Evolutionary conservation across 164 flowering plant genomes (phyloP).

Genomic region (Stephania cephalantha): DNA sequence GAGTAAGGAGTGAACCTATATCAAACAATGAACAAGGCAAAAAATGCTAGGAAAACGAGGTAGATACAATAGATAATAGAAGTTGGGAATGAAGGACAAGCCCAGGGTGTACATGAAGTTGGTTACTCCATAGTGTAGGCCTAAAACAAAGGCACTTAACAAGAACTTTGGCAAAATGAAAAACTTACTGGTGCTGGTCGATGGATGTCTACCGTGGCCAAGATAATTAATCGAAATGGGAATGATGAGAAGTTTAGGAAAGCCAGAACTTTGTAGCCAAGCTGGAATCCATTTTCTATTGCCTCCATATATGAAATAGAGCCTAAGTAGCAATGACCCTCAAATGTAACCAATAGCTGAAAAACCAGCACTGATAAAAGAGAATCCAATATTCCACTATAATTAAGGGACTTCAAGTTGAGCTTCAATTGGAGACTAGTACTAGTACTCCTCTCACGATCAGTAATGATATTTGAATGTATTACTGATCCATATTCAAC

Average conservation of each 20-base stretch:
- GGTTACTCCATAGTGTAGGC: neutral
- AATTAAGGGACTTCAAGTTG: neutral
- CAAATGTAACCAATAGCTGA: slow-evolving; percentile 2
- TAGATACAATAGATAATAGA: slow-evolving; percentile 5
- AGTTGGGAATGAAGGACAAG: slow-evolving; percentile 11
- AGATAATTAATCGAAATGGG: neutral
- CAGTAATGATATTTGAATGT: neutral
- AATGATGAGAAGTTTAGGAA: slow-evolving; percentile 2
- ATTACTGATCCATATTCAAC: neutral
- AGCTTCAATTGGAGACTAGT: neutral
- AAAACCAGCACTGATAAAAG: neutral
- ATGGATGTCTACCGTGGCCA: neutral
- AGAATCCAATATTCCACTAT: slow-evolving; percentile 3
- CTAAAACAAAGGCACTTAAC: neutral
- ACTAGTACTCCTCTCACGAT: neutral
- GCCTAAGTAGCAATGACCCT: slow-evolving; percentile 9
- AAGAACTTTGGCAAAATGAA: slow-evolving; percentile 4
- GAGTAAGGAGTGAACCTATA: slow-evolving; percentile 10
- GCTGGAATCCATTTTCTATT: slow-evolving; percentile 4
- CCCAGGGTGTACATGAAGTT: slow-evolving; percentile 10
- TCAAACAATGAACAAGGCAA: slow-evolving; percentile 4
- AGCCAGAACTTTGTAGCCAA: slow-evolving; percentile 9
- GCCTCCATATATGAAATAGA: slow-evolving; percentile 6
- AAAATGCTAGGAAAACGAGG: slow-evolving; percentile 11
- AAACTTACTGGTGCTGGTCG: neutral